phyloP scores from a whole-genome alignment of 257 asterid genomes.

The Salvia hispanica region DNA sequence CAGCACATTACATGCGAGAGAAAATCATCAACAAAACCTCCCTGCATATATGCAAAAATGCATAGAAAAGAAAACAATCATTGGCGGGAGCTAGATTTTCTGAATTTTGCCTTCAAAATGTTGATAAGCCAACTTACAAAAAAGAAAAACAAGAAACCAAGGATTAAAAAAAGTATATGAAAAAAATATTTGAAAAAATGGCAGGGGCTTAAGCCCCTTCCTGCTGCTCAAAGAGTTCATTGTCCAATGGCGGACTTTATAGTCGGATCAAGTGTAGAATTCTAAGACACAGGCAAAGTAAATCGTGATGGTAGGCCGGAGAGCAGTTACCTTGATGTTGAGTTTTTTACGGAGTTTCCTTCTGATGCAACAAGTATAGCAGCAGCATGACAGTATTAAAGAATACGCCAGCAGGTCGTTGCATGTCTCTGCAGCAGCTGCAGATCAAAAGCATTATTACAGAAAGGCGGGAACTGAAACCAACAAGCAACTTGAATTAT shows the following conservation, averaged over 20 bases:
- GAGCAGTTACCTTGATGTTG: slow-evolving; percentile 58
- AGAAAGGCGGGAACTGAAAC: background rate
- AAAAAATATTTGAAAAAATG: no score
- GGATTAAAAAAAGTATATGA: no score
- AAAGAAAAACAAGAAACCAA: no score
- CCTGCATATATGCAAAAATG: slow-evolving; percentile 42
- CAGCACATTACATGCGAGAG: slow-evolving; percentile 91
- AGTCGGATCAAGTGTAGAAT: background rate
- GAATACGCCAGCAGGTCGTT: slow-evolving; percentile 92
- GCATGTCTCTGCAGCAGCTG: slow-evolving; percentile 86
- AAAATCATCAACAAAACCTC: slow-evolving; percentile 80
- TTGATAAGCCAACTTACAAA: no score
- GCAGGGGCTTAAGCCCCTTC: no score
- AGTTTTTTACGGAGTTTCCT: slow-evolving; percentile 67
- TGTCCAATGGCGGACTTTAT: background rate
- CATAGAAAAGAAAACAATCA: background rate
- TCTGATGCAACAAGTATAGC: slow-evolving; percentile 91
- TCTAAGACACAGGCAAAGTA: background rate
- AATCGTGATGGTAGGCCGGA: background rate
- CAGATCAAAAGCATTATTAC: slow-evolving; percentile 34
- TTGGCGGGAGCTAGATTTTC: no score
- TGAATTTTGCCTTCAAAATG: no score
- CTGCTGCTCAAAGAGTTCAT: background rate
- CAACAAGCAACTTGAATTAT: slow-evolving; percentile 8
- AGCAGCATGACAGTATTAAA: slow-evolving; percentile 82